Conservation (phyloP, 2,329 filamentous ascomycete genomes). For the Cercospora zeina region DNA sequence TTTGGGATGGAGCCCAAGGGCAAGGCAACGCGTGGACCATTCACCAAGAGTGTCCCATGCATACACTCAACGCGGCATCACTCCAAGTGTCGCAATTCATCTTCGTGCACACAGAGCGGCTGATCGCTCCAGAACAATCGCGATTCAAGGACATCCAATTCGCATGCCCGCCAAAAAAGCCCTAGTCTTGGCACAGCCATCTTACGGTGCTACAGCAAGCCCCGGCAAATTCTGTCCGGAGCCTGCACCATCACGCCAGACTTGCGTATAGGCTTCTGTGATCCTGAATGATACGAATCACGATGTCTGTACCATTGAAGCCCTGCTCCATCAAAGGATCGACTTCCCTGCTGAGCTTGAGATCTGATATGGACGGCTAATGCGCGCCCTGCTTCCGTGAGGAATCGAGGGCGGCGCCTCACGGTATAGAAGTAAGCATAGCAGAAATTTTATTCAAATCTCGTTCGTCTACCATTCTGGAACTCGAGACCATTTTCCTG, state of each 20-base stretch:
- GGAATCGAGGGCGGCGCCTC: not conserved
- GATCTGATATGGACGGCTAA: not conserved
- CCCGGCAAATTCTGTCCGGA: not conserved
- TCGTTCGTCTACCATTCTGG: too few relatives aligned
- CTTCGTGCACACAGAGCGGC: not conserved
- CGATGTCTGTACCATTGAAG: not conserved
- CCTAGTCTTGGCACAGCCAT: slow-evolving; percentile 6
- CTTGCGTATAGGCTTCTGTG: not conserved
- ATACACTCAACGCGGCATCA: not conserved
- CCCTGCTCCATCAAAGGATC: not conserved
- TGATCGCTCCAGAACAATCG: not conserved
- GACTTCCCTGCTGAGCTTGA: not conserved
- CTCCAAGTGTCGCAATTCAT: not conserved
- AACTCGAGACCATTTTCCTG: not conserved
- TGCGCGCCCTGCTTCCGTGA: not conserved
- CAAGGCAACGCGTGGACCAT: too few relatives aligned
- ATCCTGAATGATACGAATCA: too few relatives aligned
- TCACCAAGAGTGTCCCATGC: not conserved
- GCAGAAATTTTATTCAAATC: too few relatives aligned
- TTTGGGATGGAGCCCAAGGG: not conserved
- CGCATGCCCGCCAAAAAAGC: not conserved
- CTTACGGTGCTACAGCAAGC: not conserved
- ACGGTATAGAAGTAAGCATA: too few relatives aligned
- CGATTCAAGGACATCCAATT: not conserved
- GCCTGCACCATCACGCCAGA: not conserved